These are phyloP conservation scores for Jackrogersella minutella DNA, from an alignment of 495 filamentous ascomycete species.

Conservation along the genomic window DNA sequence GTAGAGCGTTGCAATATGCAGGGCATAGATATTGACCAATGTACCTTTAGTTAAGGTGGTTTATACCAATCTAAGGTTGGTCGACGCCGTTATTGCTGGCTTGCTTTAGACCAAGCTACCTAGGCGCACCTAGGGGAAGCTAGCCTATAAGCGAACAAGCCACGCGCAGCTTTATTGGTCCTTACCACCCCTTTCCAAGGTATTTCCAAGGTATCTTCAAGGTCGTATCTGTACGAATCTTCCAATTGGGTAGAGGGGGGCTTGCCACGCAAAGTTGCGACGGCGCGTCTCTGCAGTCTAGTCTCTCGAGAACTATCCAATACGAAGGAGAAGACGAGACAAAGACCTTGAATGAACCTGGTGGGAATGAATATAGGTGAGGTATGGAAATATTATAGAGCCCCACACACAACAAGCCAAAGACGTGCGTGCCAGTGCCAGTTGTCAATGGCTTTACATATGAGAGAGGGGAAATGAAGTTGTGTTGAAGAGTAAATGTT, in stretches of 20 bases:
- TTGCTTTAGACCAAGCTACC: slow-evolving; percentile 1
- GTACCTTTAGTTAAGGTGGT: neutral
- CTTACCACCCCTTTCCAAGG: neutral
- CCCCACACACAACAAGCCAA: slow-evolving; percentile 12
- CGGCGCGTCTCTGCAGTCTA: slow-evolving; percentile 28
- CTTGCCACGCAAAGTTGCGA: slow-evolving; percentile 27
- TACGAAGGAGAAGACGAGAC: slow-evolving; percentile 2
- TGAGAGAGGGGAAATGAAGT: neutral
- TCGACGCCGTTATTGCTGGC: slow-evolving; percentile 12
- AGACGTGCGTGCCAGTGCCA: slow-evolving; percentile 5
- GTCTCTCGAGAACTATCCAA: slow-evolving; percentile 22
- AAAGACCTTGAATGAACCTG: slow-evolving; percentile 7
- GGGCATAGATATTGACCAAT: slow-evolving; percentile 12
- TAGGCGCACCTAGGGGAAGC: neutral
- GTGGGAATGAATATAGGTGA: slow-evolving; percentile 11
- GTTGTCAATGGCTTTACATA: too few relatives aligned
- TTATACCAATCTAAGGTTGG: slow-evolving; percentile 24
- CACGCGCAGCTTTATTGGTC: slow-evolving; percentile 19
- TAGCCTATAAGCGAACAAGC: slow-evolving; percentile 21
- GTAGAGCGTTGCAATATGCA: slow-evolving; percentile 27
- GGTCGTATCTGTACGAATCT: slow-evolving; percentile 2
- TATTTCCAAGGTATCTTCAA: too few relatives aligned
- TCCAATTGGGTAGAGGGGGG: slow-evolving; percentile 29
- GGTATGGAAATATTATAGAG: slow-evolving; percentile 5
- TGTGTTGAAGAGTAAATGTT: neutral